Percentiles rank a stretch among this genome's conserved stretches.
These are phyloP conservation scores for Cystobasidium slooffiae DNA, from an alignment of 1,284 basidiomycete genomes.

Conservation along the genomic window DNA sequence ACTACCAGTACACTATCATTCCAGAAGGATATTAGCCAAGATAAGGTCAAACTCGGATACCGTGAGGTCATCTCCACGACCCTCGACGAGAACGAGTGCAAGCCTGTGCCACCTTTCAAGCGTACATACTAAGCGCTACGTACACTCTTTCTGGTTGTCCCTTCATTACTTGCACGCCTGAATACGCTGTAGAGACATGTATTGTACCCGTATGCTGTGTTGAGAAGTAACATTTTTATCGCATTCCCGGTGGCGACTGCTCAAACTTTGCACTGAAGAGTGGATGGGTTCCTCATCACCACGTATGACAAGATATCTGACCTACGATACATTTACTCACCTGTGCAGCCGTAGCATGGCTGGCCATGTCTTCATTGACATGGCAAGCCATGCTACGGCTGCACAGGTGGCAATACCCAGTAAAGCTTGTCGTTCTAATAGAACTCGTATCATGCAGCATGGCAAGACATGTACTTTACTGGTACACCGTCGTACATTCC, in stretches of 20 bases:
- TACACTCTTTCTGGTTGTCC: not conserved
- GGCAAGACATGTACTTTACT: too few species aligned
- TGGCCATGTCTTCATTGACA: too few species aligned
- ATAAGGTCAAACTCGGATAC: constrained; percentile 88
- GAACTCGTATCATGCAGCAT: too few species aligned
- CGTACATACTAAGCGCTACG: constrained; percentile 44
- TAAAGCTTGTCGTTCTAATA: too few species aligned
- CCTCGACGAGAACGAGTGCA: constrained; percentile 95
- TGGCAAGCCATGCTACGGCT: too few species aligned
- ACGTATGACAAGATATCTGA: too few species aligned
- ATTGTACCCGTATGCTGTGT: constrained; percentile 3
- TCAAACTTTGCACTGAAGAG: too few species aligned
- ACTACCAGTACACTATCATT: constrained; percentile 71
- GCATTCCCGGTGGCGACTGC: not conserved
- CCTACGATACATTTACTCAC: too few species aligned
- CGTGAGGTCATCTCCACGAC: constrained; percentile 82
- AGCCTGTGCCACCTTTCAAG: constrained; percentile 57
- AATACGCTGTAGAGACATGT: constrained; percentile 56
- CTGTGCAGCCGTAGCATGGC: too few species aligned
- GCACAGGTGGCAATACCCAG: too few species aligned
- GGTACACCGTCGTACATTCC: too few species aligned
- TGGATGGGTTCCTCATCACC: too few species aligned
- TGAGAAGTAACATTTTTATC: constrained; percentile 5
- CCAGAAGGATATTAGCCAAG: constrained; percentile 71
- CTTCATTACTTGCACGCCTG: constrained; percentile 8